phyloP scores from a whole-genome alignment of 352 stramenopile species.

The Phytophthora kernoviae region DNA sequence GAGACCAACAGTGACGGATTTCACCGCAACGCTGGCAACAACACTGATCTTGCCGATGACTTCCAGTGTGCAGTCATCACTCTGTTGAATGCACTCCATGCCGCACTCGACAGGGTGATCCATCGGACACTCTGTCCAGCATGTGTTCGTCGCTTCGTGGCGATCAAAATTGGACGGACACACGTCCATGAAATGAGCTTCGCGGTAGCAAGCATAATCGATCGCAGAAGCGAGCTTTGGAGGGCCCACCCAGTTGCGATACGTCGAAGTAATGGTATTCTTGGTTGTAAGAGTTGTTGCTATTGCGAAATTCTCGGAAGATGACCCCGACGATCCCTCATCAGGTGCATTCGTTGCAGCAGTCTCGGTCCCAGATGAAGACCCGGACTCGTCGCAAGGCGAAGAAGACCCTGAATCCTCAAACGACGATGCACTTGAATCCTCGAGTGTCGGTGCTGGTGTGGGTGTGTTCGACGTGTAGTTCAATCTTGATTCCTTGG shows the following conservation, averaged over 20 bases:
- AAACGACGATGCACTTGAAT: neutral
- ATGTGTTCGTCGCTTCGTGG: constrained; percentile 47
- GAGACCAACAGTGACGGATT: constrained; percentile 34
- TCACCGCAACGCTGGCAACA: constrained; percentile 34
- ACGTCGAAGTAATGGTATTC: constrained; percentile 11
- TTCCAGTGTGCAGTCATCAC: constrained; percentile 39
- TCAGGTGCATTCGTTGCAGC: no score
- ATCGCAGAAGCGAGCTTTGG: constrained; percentile 7
- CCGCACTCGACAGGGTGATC: constrained; percentile 53
- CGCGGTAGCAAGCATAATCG: constrained; percentile 22
- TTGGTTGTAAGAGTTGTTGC: constrained; percentile 10
- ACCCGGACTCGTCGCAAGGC: neutral
- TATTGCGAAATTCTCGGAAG: constrained; percentile 1
- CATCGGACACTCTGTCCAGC: constrained; percentile 54
- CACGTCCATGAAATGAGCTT: constrained; percentile 32
- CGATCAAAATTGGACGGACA: constrained; percentile 41
- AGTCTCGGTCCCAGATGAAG: neutral
- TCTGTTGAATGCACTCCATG: constrained; percentile 52
- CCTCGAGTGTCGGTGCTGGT: neutral
- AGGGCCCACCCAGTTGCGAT: constrained; percentile 43
- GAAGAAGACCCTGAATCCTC: neutral
- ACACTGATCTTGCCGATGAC: constrained; percentile 42
- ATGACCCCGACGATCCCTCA: no score
- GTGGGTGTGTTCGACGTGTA: no score
- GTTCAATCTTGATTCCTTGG: neutral